Conservation (phyloP, 306 rosid species). For the Cicer bijugum region DNA sequence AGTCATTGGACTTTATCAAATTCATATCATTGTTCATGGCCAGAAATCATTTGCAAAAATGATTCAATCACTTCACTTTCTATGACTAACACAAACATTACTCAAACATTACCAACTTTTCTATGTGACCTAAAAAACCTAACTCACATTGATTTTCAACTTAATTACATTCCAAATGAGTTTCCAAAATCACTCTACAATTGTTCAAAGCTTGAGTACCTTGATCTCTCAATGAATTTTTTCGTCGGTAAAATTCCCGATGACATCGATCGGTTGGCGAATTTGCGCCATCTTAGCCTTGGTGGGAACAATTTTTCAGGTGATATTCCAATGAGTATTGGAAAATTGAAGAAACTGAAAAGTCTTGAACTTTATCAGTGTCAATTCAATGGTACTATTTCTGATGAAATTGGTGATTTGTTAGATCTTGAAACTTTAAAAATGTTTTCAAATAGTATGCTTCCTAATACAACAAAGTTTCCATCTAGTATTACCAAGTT, state of each 20-base stretch:
- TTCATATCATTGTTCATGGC: slow-evolving; percentile 60
- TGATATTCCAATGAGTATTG: slow-evolving; percentile 46
- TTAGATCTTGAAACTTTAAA: slow-evolving; percentile 40
- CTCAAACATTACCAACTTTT: slow-evolving; percentile 36
- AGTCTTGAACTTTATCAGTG: slow-evolving; percentile 37
- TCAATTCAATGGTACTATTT: slow-evolving; percentile 37
- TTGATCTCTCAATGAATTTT: slow-evolving; percentile 34
- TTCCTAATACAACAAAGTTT: slow-evolving; percentile 38
- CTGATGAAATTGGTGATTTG: slow-evolving; percentile 38
- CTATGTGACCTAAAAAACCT: slow-evolving; percentile 46
- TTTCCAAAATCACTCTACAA: slow-evolving; percentile 44
- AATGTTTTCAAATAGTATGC: slow-evolving; percentile 37
- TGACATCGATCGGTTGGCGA: slow-evolving; percentile 36
- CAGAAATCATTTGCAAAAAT: slow-evolving; percentile 43
- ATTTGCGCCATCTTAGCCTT: slow-evolving; percentile 39
- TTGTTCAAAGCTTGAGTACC: slow-evolving; percentile 43
- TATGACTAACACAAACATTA: slow-evolving; percentile 23
- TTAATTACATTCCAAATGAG: slow-evolving; percentile 41
- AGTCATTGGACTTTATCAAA: slow-evolving; percentile 47
- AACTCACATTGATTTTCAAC: slow-evolving; percentile 32
- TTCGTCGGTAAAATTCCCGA: slow-evolving; percentile 43
- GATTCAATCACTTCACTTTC: slow-evolving; percentile 39
- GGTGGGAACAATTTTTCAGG: slow-evolving; percentile 45
- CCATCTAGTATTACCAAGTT: slow-evolving; percentile 39
- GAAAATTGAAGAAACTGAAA: slow-evolving; percentile 32